phyloP scores from a whole-genome alignment of 768 basidiomycete species.

The Calocybe gangraenosa region DNA sequence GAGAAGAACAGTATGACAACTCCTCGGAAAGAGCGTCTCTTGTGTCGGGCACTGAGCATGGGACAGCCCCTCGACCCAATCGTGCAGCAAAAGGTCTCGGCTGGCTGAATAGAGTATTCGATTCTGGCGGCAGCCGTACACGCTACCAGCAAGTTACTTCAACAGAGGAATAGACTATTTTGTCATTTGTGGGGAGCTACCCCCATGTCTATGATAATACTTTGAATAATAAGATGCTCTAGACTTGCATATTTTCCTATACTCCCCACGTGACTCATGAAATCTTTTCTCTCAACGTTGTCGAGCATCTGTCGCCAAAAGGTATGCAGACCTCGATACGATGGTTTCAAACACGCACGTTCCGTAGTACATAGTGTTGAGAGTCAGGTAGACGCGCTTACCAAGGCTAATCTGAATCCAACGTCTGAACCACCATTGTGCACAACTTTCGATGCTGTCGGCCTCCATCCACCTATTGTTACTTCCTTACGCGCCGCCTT shows the following conservation, averaged over 20 bases:
- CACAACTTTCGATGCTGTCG: conserved; percentile 46
- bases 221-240: background rate
- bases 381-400: conserved; percentile 13
- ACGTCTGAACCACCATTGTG: too few relatives aligned
- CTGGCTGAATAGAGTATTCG: conserved; percentile 51
- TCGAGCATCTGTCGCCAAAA: conserved; percentile 12
- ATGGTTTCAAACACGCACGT: conserved; percentile 10
- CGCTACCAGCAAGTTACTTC: conserved; percentile 25
- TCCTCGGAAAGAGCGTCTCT: conserved; percentile 59
- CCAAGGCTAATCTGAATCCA: background rate
- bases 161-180: conserved; percentile 11
- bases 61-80: conserved; percentile 19
- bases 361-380: conserved; percentile 22
- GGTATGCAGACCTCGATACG: conserved; percentile 12
- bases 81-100: conserved; percentile 23
- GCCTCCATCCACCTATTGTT: conserved; percentile 46
- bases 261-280: conserved; percentile 18
- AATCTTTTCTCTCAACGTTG: conserved; percentile 17
- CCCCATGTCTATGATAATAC: background rate
- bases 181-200: background rate
- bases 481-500: conserved; percentile 54
- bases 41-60: conserved; percentile 34
- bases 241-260: background rate
- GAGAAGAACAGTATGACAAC: conserved; percentile 62
- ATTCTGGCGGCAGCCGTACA: conserved; percentile 24